A percentile compares a stretch with the other conserved stretches of the same genome.
Conservation (phyloP, 1,284 basidiomycete genomes). For the Pseudozyma thailandica region DNA sequence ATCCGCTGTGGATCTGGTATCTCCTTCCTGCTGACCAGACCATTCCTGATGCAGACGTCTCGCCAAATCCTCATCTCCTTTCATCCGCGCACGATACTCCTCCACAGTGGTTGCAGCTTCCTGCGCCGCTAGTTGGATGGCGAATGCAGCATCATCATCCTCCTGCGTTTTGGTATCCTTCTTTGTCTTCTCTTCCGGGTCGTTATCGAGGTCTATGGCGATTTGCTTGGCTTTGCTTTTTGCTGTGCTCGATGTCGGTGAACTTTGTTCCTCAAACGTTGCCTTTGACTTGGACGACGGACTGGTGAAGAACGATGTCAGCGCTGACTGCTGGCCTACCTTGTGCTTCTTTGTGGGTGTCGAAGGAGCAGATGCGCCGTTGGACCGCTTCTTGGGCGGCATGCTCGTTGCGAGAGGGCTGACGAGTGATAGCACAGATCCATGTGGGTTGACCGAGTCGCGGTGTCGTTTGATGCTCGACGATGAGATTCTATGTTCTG, state of each 20-base stretch:
- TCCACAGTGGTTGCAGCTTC: slow-evolving; percentile 22
- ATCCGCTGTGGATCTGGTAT: not conserved
- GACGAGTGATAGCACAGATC: too few species aligned
- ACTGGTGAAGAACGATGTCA: slow-evolving; percentile 48
- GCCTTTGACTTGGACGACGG: slow-evolving; percentile 23
- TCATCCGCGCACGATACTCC: slow-evolving; percentile 19
- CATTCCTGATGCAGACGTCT: slow-evolving; percentile 39
- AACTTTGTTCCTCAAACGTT: slow-evolving; percentile 8
- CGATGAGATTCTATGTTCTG: not conserved
- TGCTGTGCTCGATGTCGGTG: slow-evolving; percentile 9
- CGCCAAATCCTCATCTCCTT: slow-evolving; percentile 48
- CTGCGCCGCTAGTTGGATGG: slow-evolving; percentile 38
- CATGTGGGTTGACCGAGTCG: too few species aligned
- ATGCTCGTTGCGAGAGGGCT: slow-evolving; percentile 4
- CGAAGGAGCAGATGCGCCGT: slow-evolving; percentile 18
- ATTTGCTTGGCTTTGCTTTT: slow-evolving; percentile 22
- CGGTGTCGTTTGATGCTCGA: too few species aligned
- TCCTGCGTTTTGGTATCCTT: slow-evolving; percentile 8
- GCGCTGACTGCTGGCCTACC: slow-evolving; percentile 27
- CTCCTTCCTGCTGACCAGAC: slow-evolving; percentile 11
- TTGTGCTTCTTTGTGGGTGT: slow-evolving; percentile 41
- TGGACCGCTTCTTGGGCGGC: slow-evolving; percentile 37
- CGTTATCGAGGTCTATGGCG: not conserved
- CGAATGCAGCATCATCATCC: slow-evolving; percentile 38
- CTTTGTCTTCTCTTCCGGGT: not conserved